Percentiles rank a stretch among this genome's conserved stretches.
These are phyloP conservation scores for Tolypocladium tropicale DNA, from an alignment of 2,329 filamentous ascomycete genomes.

Conservation along the genomic window DNA sequence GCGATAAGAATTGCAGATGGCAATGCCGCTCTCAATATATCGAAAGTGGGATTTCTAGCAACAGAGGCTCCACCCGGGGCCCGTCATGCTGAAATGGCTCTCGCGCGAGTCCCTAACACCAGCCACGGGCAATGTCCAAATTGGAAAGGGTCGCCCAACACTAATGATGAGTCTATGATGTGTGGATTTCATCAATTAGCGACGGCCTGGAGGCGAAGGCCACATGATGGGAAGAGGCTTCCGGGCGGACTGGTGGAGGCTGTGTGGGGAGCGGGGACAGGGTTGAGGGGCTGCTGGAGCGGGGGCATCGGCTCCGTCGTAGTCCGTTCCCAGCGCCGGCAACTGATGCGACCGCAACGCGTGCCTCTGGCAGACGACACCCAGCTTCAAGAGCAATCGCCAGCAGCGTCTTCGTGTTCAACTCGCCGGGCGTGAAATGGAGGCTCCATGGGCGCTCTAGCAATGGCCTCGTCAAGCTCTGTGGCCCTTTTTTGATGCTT, in stretches of 20 bases:
- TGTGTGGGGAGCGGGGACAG: neutral
- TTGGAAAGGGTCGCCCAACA: neutral
- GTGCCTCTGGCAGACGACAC: neutral
- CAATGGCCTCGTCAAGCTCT: neutral
- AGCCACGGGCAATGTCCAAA: neutral
- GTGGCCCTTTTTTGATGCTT: neutral
- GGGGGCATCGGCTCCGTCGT: constrained; percentile 1
- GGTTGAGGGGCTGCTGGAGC: neutral
- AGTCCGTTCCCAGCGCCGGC: neutral
- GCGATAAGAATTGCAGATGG: too few species aligned
- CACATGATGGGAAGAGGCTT: neutral
- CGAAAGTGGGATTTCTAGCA: too few species aligned
- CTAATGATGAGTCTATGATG: neutral
- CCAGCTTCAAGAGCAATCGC: neutral
- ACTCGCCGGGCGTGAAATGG: neutral
- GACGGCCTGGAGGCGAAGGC: neutral
- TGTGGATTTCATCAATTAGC: neutral
- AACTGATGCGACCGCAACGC: neutral
- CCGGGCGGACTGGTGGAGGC: neutral
- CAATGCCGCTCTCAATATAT: too few species aligned
- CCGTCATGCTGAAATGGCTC: neutral
- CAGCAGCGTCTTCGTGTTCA: neutral
- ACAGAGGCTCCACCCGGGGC: too few species aligned
- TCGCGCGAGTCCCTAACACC: neutral
- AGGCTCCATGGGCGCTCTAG: neutral